Evolutionary conservation across 176 grass and related monocot species (phyloP).

Genomic region (Alopecurus myosuroides): DNA sequence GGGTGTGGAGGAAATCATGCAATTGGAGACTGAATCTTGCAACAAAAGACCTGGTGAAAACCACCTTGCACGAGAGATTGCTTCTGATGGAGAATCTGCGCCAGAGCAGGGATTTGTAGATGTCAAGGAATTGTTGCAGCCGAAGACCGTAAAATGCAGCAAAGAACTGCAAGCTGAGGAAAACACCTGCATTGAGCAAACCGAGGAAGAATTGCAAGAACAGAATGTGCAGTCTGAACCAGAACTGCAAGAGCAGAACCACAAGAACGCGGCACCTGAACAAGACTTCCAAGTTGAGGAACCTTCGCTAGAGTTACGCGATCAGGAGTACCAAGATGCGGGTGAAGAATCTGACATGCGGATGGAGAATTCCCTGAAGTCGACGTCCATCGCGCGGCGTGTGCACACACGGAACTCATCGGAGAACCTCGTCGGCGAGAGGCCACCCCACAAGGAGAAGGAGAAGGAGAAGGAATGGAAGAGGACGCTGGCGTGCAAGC

Average conservation of each 20-base stretch:
- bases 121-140: slow-evolving; percentile 10
- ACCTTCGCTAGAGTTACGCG: background rate
- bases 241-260: background rate
- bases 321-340: background rate
- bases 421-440: slow-evolving; percentile 46
- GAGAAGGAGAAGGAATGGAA: slow-evolving; percentile 88
- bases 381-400: slow-evolving; percentile 33
- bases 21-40: background rate
- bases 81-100: background rate
- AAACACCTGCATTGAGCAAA: background rate
- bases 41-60: background rate
- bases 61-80: background rate
- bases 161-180: background rate
- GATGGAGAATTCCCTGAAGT: slow-evolving; percentile 25
- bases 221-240: background rate
- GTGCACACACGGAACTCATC: slow-evolving; percentile 42
- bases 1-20: background rate
- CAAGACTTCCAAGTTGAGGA: background rate
- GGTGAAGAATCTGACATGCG: slow-evolving; percentile 1
- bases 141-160: background rate
- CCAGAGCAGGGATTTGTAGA: background rate
- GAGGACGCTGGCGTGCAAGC: slow-evolving; percentile 82
- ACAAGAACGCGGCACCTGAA: background rate
- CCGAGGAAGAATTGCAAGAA: background rate
- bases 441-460: slow-evolving; percentile 25